These are phyloP conservation scores for Leishmania gerbilli DNA, from an alignment of 208 protist species.

Conservation along the genomic window DNA sequence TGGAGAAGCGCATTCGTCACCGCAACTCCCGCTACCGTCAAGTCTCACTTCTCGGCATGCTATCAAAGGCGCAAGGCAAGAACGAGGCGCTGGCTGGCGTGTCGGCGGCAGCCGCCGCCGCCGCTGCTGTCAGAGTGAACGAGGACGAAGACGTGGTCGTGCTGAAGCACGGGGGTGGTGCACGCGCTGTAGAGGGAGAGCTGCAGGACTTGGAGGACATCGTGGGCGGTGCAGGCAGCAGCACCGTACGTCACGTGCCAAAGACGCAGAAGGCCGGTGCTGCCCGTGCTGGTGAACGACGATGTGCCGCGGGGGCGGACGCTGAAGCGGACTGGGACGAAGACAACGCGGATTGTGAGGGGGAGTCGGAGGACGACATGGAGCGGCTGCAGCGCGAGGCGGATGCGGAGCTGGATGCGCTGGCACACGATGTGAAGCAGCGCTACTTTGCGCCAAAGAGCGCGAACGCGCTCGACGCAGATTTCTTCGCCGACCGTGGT, in stretches of 20 bases:
- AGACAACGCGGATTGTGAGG: slow-evolving; percentile 27
- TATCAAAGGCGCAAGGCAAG: slow-evolving; percentile 27
- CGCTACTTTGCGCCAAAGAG: slow-evolving; percentile 78
- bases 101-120: neutral
- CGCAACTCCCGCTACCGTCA: slow-evolving; percentile 82
- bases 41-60: slow-evolving; percentile 62
- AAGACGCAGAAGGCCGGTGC: neutral
- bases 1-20: slow-evolving; percentile 91
- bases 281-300: neutral
- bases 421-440: slow-evolving; percentile 41
- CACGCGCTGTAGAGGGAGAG: neutral
- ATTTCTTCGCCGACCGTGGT: slow-evolving; percentile 66
- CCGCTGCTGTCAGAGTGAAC: neutral
- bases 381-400: slow-evolving; percentile 50
- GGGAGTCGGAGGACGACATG: slow-evolving; percentile 52
- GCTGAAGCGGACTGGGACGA: slow-evolving; percentile 38
- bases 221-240: slow-evolving; percentile 4
- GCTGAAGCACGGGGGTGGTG: neutral
- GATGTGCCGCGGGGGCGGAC: neutral
- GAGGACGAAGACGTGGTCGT: neutral
- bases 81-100: neutral
- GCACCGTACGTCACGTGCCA: neutral
- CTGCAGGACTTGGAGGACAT: slow-evolving; percentile 70
- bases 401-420: slow-evolving; percentile 50
- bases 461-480: slow-evolving; percentile 54